Base-by-base conservation (phyloP, 148 eudicot genomes). In the Amaranthus cruentus region DNA sequence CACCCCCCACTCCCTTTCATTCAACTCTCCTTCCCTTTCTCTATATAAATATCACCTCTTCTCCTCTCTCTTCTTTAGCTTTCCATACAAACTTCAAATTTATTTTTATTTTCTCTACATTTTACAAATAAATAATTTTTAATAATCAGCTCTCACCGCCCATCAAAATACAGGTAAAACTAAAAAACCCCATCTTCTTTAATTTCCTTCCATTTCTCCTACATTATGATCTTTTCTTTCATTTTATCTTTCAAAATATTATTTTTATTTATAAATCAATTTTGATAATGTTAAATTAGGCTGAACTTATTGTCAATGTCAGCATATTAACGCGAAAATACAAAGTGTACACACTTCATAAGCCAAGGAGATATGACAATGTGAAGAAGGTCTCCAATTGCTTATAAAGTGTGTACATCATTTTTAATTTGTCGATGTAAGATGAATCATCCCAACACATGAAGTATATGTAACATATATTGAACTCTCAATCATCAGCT, bases 41-140 rank as follows among this genome's bases (percentile, higher is more conserved):
- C 73, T 71, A 59, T 80, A 80, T 80, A 75, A 75, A 71, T 80
- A 71, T 28, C 58, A 21, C 56, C 28, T 66, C 66, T 7, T 48
- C 69, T 46, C 6, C 61, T 70, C 75, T 58, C 47, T 61, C 49
- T 66, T 69, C 51, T 54, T 9, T 69, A 51, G 52, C 68, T 60
- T 38, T 7, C 7, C 2, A 13, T 70, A 59, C 47, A 54, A 57
- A 58, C 67, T 71, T 71, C 11, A 0, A 1, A 1, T 14, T 57
- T 57, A 57, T 57, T 57, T 4, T 57, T 14, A 6, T 10, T 57
- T 57, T 14, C 2, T 47, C 47, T 2, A 47, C 2, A 0, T 28
- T 28, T 28, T 28, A 0, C 6, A 48, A 46, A 3, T 7, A 47
- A 38, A 12, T 7, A 3, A 42, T 21, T 1, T 2, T 46, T 55